These are phyloP conservation scores for Chrysopogon serrulatus DNA, from an alignment of 176 grass and related monocot genomes.

Conservation along the genomic window DNA sequence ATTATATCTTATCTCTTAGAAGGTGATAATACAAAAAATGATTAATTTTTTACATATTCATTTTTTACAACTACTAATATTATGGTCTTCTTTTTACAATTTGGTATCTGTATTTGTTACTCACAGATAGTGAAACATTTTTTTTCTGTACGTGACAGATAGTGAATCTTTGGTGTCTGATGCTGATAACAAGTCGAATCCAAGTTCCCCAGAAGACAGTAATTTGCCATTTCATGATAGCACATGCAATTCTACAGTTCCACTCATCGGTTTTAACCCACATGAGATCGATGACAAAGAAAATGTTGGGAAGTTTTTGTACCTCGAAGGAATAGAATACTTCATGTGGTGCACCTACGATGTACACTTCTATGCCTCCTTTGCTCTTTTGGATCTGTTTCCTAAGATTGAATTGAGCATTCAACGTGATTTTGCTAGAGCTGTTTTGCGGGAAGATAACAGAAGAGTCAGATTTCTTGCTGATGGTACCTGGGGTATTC, in stretches of 20 bases:
- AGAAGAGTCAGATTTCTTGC: conserved; percentile 89
- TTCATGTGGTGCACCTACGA: conserved; percentile 99
- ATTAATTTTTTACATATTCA: background rate
- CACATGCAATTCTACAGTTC: conserved; percentile 12
- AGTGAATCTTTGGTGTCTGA: conserved; percentile 35
- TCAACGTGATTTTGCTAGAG: conserved; percentile 87
- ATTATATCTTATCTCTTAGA: conserved; percentile 1
- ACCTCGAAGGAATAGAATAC: conserved; percentile 95
- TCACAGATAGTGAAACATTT: conserved; percentile 47
- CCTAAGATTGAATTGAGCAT: conserved; percentile 94
- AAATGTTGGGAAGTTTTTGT: conserved; percentile 91
- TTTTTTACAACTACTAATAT: background rate
- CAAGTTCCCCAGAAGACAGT: conserved; percentile 12
- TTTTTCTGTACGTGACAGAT: conserved; percentile 21
- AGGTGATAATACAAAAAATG: background rate
- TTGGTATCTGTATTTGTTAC: conserved; percentile 18
- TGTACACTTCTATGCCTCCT: conserved; percentile 97
- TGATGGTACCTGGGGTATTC: conserved; percentile 75
- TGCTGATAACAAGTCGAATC: conserved; percentile 26
- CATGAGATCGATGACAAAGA: conserved; percentile 42
- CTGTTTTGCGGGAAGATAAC: conserved; percentile 84
- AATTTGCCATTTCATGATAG: conserved; percentile 23
- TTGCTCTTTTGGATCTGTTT: conserved; percentile 87
- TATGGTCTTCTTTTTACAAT: background rate
- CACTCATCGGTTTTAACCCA: conserved; percentile 17